phyloP scores from a whole-genome alignment of 768 basidiomycete species.

The Postia placenta region DNA sequence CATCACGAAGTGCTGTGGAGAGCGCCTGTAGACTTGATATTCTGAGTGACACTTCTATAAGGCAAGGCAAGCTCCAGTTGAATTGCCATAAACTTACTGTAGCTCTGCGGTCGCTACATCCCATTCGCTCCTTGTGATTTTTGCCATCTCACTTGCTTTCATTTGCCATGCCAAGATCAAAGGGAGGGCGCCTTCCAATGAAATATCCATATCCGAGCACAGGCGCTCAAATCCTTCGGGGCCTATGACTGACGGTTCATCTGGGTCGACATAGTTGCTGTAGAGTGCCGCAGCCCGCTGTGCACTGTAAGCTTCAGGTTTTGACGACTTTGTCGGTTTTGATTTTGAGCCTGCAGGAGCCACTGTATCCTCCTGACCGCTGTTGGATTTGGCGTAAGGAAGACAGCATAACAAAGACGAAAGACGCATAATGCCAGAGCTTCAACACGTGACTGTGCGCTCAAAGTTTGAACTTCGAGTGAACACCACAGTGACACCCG shows the following conservation, averaged over 20 bases:
- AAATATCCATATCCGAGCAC: constrained; percentile 63
- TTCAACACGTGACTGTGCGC: not conserved
- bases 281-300: constrained; percentile 53
- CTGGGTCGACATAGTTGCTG: constrained; percentile 46
- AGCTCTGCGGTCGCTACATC: constrained; percentile 42
- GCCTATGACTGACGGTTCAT: constrained; percentile 53
- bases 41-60: constrained; percentile 25
- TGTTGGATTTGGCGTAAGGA: constrained; percentile 45
- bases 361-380: not conserved
- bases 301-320: constrained; percentile 38
- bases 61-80: not conserved
- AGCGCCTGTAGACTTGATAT: constrained; percentile 46
- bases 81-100: constrained; percentile 38
- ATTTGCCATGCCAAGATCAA: constrained; percentile 75
- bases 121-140: constrained; percentile 68
- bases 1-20: constrained; percentile 45
- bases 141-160: constrained; percentile 65
- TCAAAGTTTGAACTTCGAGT: too few species aligned
- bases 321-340: constrained; percentile 5
- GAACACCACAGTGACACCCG: too few species aligned
- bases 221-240: constrained; percentile 68
- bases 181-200: constrained; percentile 68
- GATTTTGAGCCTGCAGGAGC: constrained; percentile 12
- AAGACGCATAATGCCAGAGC: constrained; percentile 2
- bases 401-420: constrained; percentile 40